These are phyloP conservation scores for Suillus decipiens DNA, from an alignment of 768 basidiomycete genomes.

Conservation along the genomic window DNA sequence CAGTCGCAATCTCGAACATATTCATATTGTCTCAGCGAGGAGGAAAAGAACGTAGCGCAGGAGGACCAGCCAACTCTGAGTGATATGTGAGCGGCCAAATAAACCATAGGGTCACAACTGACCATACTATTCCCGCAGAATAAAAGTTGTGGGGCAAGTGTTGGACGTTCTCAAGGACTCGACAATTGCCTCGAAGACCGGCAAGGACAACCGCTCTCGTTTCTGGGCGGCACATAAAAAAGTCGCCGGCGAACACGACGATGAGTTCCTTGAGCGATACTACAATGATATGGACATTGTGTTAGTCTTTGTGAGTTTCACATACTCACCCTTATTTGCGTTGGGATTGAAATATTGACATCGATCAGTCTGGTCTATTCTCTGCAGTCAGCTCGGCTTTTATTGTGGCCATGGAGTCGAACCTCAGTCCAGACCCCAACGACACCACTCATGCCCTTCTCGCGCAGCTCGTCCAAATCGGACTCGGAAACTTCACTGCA, in stretches of 20 bases:
- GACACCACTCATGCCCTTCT: conserved; percentile 17
- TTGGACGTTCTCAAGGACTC: not conserved
- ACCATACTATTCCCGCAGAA: not conserved
- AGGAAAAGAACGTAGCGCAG: not conserved
- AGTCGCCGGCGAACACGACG: conserved; percentile 19
- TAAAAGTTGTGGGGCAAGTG: not conserved
- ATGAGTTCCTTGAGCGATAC: conserved; percentile 19
- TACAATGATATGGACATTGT: conserved; percentile 21
- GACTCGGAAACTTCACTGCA: conserved; percentile 7
- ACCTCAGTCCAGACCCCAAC: conserved; percentile 13
- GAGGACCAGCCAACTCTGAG: not conserved
- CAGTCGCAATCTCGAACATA: not conserved
- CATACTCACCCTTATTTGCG: not conserved
- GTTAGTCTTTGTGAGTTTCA: conserved; percentile 22
- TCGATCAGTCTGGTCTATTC: conserved; percentile 16
- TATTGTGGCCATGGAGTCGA: conserved; percentile 12
- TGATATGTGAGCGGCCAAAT: not conserved
- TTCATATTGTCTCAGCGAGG: not conserved
- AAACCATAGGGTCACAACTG: not conserved
- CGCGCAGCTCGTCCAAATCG: conserved; percentile 12
- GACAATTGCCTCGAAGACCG: not conserved
- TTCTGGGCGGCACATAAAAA: conserved; percentile 17
- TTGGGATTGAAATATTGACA: not conserved
- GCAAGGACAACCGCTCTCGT: not conserved
- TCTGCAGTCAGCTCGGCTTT: conserved; percentile 17